Percentiles rank a stretch among this genome's conserved stretches.
phyloP scores from a whole-genome alignment of 345 rosid species.

The Excoecaria cochinchinensis region DNA sequence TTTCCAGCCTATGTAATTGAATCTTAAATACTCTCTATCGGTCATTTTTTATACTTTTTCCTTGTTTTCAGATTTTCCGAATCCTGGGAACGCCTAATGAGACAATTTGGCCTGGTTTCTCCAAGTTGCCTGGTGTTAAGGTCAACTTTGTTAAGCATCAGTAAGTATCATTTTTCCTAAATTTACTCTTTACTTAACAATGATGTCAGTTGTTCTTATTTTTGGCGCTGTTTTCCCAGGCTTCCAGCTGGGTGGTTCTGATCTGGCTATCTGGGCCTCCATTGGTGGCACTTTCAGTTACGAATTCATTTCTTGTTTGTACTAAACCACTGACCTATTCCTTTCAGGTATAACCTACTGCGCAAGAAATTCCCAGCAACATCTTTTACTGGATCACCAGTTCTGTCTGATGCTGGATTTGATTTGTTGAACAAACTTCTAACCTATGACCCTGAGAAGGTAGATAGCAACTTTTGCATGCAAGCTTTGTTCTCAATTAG shows the following conservation, averaged over 20 bases:
- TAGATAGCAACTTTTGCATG: slow-evolving; percentile 22
- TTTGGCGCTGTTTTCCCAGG: slow-evolving; percentile 74
- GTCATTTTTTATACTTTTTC: not conserved
- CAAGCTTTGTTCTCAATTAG: not conserved
- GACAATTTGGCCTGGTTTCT: slow-evolving; percentile 94
- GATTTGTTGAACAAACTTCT: slow-evolving; percentile 91
- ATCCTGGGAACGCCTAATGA: slow-evolving; percentile 94
- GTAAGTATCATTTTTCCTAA: slow-evolving; percentile 49
- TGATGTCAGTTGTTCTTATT: slow-evolving; percentile 43
- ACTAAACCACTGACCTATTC: slow-evolving; percentile 44
- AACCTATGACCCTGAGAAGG: slow-evolving; percentile 98
- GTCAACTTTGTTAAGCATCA: slow-evolving; percentile 98
- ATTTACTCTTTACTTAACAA: slow-evolving; percentile 20
- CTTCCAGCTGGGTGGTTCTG: slow-evolving; percentile 90
- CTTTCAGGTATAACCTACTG: slow-evolving; percentile 91
- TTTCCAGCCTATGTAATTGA: not conserved
- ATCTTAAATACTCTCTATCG: not conserved
- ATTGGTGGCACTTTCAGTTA: slow-evolving; percentile 53
- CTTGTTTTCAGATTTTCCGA: slow-evolving; percentile 68
- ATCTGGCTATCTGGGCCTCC: slow-evolving; percentile 77
- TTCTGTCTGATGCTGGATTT: slow-evolving; percentile 97
- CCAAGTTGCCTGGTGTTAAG: slow-evolving; percentile 92
- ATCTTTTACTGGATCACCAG: slow-evolving; percentile 94
- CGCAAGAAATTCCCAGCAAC: slow-evolving; percentile 97
- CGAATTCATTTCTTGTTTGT: slow-evolving; percentile 28